Evolutionary conservation across 345 rosid species (phyloP).

Genomic region (Abelmoschus esculentus): DNA sequence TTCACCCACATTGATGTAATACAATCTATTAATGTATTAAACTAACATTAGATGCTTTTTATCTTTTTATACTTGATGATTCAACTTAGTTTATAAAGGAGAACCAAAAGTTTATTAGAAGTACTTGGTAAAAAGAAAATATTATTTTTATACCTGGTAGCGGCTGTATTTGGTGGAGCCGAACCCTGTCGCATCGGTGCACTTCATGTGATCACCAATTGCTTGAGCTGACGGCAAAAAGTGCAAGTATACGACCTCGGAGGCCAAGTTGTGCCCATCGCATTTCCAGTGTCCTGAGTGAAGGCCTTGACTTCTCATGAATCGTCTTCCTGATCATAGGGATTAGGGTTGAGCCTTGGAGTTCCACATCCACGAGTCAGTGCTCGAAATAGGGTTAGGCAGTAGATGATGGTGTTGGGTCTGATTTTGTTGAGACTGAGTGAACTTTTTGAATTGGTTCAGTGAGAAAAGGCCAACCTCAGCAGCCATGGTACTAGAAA

Average conservation of each 20-base stretch:
- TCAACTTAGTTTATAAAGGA: background rate
- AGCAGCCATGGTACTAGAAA: slow-evolving; percentile 30
- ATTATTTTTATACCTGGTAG: background rate
- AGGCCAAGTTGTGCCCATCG: slow-evolving; percentile 88
- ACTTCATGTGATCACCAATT: slow-evolving; percentile 99
- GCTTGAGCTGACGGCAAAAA: slow-evolving; percentile 96
- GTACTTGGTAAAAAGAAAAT: background rate
- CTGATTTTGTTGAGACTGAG: slow-evolving; percentile 23
- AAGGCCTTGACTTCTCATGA: slow-evolving; percentile 96
- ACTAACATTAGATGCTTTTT: too few relatives aligned
- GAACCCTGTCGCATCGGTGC: slow-evolving; percentile 95
- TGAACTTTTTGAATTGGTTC: slow-evolving; percentile 24
- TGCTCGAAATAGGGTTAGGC: background rate
- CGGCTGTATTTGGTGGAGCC: slow-evolving; percentile 49
- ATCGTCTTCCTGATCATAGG: slow-evolving; percentile 42
- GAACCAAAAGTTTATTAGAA: background rate
- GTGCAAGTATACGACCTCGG: slow-evolving; percentile 92
- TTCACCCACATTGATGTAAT: too few relatives aligned
- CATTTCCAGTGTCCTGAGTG: slow-evolving; percentile 62
- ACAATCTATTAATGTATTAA: too few relatives aligned
- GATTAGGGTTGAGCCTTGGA: slow-evolving; percentile 35
- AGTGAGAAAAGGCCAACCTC: slow-evolving; percentile 38
- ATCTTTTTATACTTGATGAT: too few relatives aligned
- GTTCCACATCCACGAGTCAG: slow-evolving; percentile 58
- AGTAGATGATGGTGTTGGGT: background rate